A percentile compares a stretch with the other conserved stretches of the same genome.
These are phyloP conservation scores for Gracilariopsis chorda DNA, from an alignment of 23 red algal species.

Conservation along the genomic window DNA sequence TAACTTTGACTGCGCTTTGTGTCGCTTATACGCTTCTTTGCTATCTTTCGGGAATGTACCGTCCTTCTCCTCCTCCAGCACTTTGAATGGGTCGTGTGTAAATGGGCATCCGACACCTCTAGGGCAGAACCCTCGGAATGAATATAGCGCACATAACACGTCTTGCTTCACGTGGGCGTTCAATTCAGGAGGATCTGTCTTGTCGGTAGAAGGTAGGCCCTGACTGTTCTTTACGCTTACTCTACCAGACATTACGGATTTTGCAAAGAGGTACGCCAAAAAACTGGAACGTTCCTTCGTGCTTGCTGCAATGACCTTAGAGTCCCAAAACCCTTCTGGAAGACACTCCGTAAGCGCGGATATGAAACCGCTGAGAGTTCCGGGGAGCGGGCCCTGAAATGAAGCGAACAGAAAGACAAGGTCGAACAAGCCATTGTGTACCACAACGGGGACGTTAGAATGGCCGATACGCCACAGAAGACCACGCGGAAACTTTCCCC, in stretches of 20 bases:
- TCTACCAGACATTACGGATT: conserved; percentile 4
- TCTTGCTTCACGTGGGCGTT: neutral
- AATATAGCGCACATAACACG: conserved; percentile 48
- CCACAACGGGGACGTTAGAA: conserved; percentile 60
- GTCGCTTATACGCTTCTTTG: conserved; percentile 39
- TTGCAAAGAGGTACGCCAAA: conserved; percentile 81
- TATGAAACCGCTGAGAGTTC: conserved; percentile 70
- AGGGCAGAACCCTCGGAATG: conserved; percentile 58
- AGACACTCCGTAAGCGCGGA: conserved; percentile 3
- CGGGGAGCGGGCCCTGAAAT: conserved; percentile 84
- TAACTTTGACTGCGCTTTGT: conserved; percentile 42
- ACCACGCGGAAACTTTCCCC: conserved; percentile 67
- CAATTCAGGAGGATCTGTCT: conserved; percentile 7
- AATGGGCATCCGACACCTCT: conserved; percentile 45
- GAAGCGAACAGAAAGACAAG: conserved; percentile 79
- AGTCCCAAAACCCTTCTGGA: conserved; percentile 79
- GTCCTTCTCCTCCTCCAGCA: conserved; percentile 40
- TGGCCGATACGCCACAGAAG: conserved; percentile 75
- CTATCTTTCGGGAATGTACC: neutral
- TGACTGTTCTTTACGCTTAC: neutral
- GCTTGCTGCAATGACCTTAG: conserved; percentile 64
- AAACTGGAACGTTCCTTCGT: conserved; percentile 28
- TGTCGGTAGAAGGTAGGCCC: conserved; percentile 1
- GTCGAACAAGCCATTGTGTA: conserved; percentile 96
- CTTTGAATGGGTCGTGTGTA: conserved; percentile 34